Percentiles rank a stretch among this genome's conserved stretches.
phyloP scores from a whole-genome alignment of 441 rosid genomes.

The Populus hybrid region DNA sequence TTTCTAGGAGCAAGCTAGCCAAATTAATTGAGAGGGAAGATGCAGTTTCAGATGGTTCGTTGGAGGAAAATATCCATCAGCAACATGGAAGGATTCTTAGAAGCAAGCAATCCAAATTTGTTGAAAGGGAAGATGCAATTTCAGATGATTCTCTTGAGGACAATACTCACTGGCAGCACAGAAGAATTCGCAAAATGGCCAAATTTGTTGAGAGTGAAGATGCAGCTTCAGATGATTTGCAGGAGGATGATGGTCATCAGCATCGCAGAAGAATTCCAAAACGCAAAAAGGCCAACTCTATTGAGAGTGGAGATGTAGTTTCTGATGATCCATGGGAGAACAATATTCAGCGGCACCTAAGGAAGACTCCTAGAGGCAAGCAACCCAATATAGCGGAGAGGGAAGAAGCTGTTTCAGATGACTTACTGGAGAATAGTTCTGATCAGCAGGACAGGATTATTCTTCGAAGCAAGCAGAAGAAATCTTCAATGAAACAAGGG shows the following conservation, averaged over 20 bases:
- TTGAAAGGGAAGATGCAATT: constrained; percentile 32
- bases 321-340: constrained; percentile 23
- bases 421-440: constrained; percentile 24
- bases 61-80: constrained; percentile 23
- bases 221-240: constrained; percentile 41
- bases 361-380: constrained; percentile 30
- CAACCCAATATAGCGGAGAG: constrained; percentile 22
- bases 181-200: constrained; percentile 34
- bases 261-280: constrained; percentile 7
- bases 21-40: constrained; percentile 36
- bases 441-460: constrained; percentile 13
- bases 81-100: constrained; percentile 29
- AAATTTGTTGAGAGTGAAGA: constrained; percentile 37
- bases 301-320: constrained; percentile 23
- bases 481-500: constrained; percentile 31
- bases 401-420: constrained; percentile 31
- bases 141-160: constrained; percentile 45
- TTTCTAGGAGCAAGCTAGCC: constrained; percentile 21
- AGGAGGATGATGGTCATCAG: constrained; percentile 27
- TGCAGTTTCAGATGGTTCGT: constrained; percentile 40
- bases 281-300: constrained; percentile 25
- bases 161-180: constrained; percentile 19
- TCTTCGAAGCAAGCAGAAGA: constrained; percentile 29
- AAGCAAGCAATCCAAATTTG: constrained; percentile 33
- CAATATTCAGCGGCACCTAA: constrained; percentile 6